These are phyloP conservation scores for Diaporthe eres DNA, from an alignment of 2,329 filamentous ascomycete species.

Conservation along the genomic window DNA sequence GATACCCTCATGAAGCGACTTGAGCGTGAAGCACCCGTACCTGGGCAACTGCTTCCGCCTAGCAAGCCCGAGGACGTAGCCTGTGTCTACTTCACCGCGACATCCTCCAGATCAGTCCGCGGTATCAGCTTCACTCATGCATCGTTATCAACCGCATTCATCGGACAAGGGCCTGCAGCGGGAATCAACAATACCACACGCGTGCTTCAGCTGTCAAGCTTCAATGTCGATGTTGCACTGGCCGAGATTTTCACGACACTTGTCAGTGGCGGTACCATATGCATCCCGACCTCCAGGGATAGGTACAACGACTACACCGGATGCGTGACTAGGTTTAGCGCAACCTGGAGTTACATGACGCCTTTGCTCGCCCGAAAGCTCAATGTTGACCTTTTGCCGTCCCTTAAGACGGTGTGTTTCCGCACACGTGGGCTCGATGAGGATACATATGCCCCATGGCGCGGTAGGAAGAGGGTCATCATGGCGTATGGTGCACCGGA, in stretches of 20 bases:
- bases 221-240: constrained; percentile 68
- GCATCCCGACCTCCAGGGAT: constrained; percentile 67
- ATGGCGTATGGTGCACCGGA: constrained; percentile 67
- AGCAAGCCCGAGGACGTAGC: constrained; percentile 63
- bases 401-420: constrained; percentile 59
- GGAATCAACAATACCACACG: constrained; percentile 66
- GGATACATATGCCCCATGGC: constrained; percentile 63
- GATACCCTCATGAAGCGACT: constrained; percentile 41
- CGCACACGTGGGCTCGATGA: constrained; percentile 64
- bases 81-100: constrained; percentile 73
- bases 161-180: constrained; percentile 65
- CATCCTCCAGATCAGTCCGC: constrained; percentile 69
- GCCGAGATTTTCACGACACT: constrained; percentile 69
- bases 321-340: constrained; percentile 64
- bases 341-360: constrained; percentile 69
- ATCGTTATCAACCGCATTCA: constrained; percentile 68
- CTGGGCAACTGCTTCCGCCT: constrained; percentile 44
- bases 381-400: constrained; percentile 54
- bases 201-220: constrained; percentile 71
- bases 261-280: constrained; percentile 70
- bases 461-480: constrained; percentile 60
- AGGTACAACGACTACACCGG: constrained; percentile 64
- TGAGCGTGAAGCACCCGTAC: constrained; percentile 36
- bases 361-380: constrained; percentile 68
- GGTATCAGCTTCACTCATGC: constrained; percentile 75